Evolutionary conservation across 2,329 filamentous ascomycete species (phyloP).

Genomic region (Xylaria sp.): DNA sequence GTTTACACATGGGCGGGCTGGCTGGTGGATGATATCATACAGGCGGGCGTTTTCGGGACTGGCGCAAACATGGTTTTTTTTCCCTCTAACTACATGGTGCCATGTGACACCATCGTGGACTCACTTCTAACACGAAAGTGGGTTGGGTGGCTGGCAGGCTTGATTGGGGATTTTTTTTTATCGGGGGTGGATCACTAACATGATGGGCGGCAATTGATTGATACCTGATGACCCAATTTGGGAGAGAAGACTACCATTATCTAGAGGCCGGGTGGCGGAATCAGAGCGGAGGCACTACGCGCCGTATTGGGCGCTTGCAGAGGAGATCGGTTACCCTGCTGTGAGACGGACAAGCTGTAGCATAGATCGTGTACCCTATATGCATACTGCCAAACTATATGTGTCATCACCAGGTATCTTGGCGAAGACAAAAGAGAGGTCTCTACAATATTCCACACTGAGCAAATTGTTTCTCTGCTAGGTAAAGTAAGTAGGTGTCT

Average conservation of each 20-base stretch:
- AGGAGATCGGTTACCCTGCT: conserved; percentile 26
- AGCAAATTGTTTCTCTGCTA: not conserved
- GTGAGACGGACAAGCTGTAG: conserved; percentile 20
- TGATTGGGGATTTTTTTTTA: conserved; percentile 20
- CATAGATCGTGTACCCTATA: conserved; percentile 32
- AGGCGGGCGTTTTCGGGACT: conserved; percentile 35
- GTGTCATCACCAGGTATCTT: conserved; percentile 15
- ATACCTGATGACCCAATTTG: conserved; percentile 38
- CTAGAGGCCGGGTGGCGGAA: conserved; percentile 20
- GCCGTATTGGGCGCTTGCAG: conserved; percentile 33
- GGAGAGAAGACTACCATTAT: conserved; percentile 25
- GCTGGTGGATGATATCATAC: conserved; percentile 31
- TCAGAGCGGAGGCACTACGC: conserved; percentile 27
- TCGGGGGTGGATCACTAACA: conserved; percentile 31
- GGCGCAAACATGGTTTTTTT: conserved; percentile 20
- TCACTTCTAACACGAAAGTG: conserved; percentile 17
- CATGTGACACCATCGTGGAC: conserved; percentile 25
- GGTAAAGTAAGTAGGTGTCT: too few species aligned
- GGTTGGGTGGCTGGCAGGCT: conserved; percentile 28
- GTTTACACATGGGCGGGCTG: conserved; percentile 31
- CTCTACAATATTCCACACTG: conserved; percentile 1
- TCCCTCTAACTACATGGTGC: conserved; percentile 15
- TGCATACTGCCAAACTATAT: conserved; percentile 24
- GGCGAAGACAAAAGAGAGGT: conserved; percentile 21
- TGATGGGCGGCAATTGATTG: conserved; percentile 37